Evolutionary conservation across 169 alveolate genomes (phyloP).

Genomic region (Eimeria maxima): DNA sequence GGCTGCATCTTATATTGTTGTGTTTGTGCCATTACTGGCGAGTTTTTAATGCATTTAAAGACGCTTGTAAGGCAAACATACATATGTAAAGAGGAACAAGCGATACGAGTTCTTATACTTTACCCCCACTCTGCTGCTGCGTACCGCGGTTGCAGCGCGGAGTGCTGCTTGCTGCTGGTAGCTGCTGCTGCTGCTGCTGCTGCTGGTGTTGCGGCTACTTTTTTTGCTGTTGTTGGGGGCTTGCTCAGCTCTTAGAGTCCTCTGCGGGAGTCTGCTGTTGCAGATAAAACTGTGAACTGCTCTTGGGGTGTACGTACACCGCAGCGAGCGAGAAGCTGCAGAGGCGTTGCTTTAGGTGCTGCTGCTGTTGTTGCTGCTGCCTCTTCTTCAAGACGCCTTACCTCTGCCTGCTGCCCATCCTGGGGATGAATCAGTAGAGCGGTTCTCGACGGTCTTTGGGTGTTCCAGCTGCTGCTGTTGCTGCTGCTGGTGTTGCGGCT

Average conservation of each 20-base stretch:
- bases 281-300: conserved; percentile 4
- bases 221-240: conserved; percentile 47
- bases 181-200: conserved; percentile 58
- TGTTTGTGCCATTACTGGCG: not conserved
- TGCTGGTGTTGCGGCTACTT: conserved; percentile 43
- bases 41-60: not conserved
- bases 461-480: conserved; percentile 57
- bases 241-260: not conserved
- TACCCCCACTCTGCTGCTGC: conserved; percentile 18
- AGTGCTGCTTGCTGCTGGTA: conserved; percentile 31
- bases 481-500: conserved; percentile 42
- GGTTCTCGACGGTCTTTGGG: not conserved
- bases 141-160: conserved; percentile 14
- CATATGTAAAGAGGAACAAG: not conserved
- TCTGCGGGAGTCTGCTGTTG: conserved; percentile 37
- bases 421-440: conserved; percentile 8
- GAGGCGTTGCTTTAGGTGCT: not conserved
- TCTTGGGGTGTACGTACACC: conserved; percentile 35
- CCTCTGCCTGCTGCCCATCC: conserved; percentile 1
- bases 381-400: conserved; percentile 28
- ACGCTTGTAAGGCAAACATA: not conserved
- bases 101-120: not conserved
- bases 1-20: not conserved
- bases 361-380: conserved; percentile 55
- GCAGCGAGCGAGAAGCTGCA: conserved; percentile 14